phyloP scores from a whole-genome alignment of 495 filamentous ascomycete genomes.

The Zalerion maritima region DNA sequence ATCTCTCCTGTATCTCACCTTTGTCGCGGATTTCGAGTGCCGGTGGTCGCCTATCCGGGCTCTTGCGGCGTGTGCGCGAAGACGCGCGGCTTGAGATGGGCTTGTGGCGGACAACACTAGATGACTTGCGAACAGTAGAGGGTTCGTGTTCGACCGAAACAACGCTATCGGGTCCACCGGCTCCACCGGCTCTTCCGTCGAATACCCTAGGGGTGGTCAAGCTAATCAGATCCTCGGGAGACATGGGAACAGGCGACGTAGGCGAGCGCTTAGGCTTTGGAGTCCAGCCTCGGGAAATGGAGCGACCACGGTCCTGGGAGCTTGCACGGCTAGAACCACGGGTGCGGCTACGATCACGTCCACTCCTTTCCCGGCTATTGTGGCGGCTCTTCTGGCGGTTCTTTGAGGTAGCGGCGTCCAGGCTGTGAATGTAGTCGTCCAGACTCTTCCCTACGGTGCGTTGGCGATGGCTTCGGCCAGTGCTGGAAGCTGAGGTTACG shows the following conservation, averaged over 20 bases:
- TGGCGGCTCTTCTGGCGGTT: slow-evolving; percentile 38
- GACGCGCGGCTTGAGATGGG: slow-evolving; percentile 23
- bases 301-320: slow-evolving; percentile 55
- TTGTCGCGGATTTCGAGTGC: slow-evolving; percentile 41
- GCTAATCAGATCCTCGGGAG: slow-evolving; percentile 61
- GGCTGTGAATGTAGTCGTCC: slow-evolving; percentile 76
- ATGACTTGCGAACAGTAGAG: slow-evolving; percentile 26
- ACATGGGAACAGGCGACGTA: slow-evolving; percentile 85
- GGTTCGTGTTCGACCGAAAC: slow-evolving; percentile 17
- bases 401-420: slow-evolving; percentile 56
- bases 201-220: slow-evolving; percentile 30
- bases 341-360: slow-evolving; percentile 35
- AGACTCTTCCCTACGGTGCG: slow-evolving; percentile 48
- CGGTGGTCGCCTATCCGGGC: slow-evolving; percentile 32
- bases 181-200: slow-evolving; percentile 10
- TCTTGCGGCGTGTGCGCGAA: slow-evolving; percentile 31
- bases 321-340: slow-evolving; percentile 38
- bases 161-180: slow-evolving; percentile 7
- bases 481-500: slow-evolving; percentile 25
- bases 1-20: too few relatives aligned
- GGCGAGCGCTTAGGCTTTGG: slow-evolving; percentile 66
- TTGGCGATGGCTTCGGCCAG: slow-evolving; percentile 24
- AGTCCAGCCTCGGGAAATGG: slow-evolving; percentile 51
- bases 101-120: slow-evolving; percentile 20
- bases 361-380: slow-evolving; percentile 42